phyloP scores from a whole-genome alignment of 1,139 yeast species.

The Saccharomyces hybrid region DNA sequence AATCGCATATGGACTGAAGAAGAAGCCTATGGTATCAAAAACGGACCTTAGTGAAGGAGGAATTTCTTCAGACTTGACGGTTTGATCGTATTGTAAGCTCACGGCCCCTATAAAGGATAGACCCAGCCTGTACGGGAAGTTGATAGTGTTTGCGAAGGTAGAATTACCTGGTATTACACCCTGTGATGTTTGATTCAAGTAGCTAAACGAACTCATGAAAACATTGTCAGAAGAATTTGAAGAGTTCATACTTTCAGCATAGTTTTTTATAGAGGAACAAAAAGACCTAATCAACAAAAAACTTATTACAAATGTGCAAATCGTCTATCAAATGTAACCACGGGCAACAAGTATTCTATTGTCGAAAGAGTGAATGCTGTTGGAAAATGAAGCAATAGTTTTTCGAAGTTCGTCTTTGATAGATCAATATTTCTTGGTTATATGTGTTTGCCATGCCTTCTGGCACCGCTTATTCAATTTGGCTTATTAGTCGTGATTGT shows the following conservation, averaged over 20 bases:
- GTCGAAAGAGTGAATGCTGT: background rate
- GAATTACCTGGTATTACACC: constrained; percentile 11
- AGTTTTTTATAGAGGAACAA: background rate
- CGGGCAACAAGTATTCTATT: background rate
- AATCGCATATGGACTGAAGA: constrained; percentile 19
- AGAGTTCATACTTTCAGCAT: background rate
- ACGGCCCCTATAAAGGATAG: constrained; percentile 19
- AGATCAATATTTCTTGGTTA: background rate
- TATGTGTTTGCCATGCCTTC: background rate
- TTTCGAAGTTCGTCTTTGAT: background rate
- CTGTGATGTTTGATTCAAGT: constrained; percentile 16
- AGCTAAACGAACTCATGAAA: constrained; percentile 5
- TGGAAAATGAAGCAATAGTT: background rate
- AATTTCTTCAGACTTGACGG: constrained; percentile 5
- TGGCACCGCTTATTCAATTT: background rate
- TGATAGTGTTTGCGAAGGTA: constrained; percentile 11
- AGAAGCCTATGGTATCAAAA: constrained; percentile 14
- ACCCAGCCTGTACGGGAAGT: constrained; percentile 16
- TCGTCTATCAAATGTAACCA: background rate
- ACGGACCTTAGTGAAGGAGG: constrained; percentile 8
- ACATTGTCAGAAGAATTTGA: background rate
- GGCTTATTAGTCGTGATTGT: background rate
- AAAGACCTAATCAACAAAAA: background rate
- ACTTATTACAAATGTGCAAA: background rate
- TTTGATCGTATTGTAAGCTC: constrained; percentile 13